These are phyloP conservation scores for Schizochytrium sp. DNA, from an alignment of 108 stramenopile genomes.

Conservation along the genomic window DNA sequence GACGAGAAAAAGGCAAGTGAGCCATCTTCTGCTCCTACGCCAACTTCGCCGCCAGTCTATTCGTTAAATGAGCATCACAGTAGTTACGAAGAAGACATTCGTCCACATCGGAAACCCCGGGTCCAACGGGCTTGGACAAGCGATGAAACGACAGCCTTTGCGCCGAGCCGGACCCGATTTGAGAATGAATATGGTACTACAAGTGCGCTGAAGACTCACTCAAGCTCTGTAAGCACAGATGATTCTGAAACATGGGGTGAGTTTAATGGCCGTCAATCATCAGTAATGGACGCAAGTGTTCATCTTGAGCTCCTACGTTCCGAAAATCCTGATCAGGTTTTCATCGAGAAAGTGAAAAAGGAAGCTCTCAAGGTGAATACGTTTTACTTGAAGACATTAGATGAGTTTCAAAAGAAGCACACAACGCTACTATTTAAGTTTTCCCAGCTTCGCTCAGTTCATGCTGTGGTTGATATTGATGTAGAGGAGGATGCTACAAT, in stretches of 20 bases:
- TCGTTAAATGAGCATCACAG: no score
- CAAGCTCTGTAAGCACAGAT: background rate
- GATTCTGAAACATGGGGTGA: background rate
- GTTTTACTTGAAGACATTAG: background rate
- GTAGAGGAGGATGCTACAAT: slow-evolving; percentile 18
- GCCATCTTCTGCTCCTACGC: background rate
- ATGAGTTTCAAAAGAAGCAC: background rate
- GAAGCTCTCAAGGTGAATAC: slow-evolving; percentile 10
- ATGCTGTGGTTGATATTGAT: background rate
- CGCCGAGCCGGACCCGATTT: background rate
- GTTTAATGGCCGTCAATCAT: background rate
- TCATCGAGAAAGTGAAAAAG: background rate
- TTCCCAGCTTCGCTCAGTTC: background rate
- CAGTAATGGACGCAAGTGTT: background rate
- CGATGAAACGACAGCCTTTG: background rate
- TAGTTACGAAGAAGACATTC: no score
- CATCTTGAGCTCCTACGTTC: background rate
- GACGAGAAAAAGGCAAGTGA: background rate
- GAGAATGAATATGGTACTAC: background rate
- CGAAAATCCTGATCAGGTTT: slow-evolving; percentile 3
- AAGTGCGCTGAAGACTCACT: background rate
- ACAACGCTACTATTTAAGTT: background rate
- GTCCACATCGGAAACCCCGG: background rate
- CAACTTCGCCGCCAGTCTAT: no score
- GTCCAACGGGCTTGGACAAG: background rate